Evolutionary conservation across 2,329 filamentous ascomycete species (phyloP).

Genomic region (Apiospora rasikravindrae): DNA sequence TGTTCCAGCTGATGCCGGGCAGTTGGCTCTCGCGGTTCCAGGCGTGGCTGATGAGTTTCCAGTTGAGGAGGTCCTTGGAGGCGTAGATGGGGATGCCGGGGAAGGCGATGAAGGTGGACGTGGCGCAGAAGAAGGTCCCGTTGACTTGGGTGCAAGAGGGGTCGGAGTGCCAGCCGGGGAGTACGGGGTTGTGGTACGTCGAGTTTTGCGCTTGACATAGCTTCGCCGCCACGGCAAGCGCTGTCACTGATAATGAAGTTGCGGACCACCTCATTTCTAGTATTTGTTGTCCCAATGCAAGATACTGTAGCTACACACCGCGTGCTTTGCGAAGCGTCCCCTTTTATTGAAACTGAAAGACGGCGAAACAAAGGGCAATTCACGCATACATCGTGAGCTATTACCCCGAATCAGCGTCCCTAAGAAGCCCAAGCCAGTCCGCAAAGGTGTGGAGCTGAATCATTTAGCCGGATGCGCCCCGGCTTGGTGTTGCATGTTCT

Average conservation of each 20-base stretch:
- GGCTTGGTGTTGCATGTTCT: neutral
- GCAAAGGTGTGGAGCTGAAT: neutral
- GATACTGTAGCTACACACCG: too few species aligned
- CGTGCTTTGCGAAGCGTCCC: too few species aligned
- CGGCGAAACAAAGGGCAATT: neutral
- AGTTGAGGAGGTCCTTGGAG: slow-evolving; percentile 40
- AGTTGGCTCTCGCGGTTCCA: slow-evolving; percentile 42
- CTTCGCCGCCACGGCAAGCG: neutral
- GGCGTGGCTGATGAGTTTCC: slow-evolving; percentile 35
- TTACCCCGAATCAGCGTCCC: neutral
- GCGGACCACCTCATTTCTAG: neutral
- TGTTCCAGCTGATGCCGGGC: slow-evolving; percentile 37
- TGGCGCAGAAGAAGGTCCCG: slow-evolving; percentile 46
- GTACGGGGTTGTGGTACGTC: slow-evolving; percentile 34
- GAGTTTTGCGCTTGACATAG: slow-evolving; percentile 18
- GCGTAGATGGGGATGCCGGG: slow-evolving; percentile 52
- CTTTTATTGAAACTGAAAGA: neutral
- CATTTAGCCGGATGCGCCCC: slow-evolving; percentile 16
- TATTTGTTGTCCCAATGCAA: neutral
- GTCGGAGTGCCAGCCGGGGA: slow-evolving; percentile 41
- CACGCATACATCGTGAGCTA: neutral
- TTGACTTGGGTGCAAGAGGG: slow-evolving; percentile 37
- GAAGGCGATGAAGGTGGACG: slow-evolving; percentile 65
- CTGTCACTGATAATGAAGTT: neutral
- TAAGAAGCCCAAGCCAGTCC: neutral